Evolutionary conservation across 2,329 filamentous ascomycete species (phyloP), one percentile per base, ranked within the genome.

Genomic region (Phialemonium atrogriseum): DNA sequence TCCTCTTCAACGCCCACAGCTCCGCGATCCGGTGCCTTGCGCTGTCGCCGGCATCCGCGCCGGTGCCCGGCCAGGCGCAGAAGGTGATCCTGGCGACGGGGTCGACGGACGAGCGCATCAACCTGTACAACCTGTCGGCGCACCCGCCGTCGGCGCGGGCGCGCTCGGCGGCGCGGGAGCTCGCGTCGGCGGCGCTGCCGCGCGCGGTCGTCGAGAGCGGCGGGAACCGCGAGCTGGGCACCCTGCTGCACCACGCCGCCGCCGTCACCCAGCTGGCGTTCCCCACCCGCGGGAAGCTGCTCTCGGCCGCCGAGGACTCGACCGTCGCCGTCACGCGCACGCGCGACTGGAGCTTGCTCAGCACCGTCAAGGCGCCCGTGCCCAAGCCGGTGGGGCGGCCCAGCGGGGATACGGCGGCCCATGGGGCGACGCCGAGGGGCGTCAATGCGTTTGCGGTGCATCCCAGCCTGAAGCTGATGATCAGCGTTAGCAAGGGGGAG

Each of bases 401-500:
- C 8, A 89, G 80, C 45, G 89, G 89, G 37, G 89, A 95, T 55
- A 96, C 89, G 12, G 86, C 87, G 7, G 79, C 82, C 3, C 73
- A 80, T 9, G 87, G 86, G 12, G 83, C 78, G 28, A 76, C 82
- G 16, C 88, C 88, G 0, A 75, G 80, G n/a, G 91, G 91, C 12
- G 77, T 96, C 44, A 96, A 94, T 54, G 84, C 88, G 54, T 94
- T 98, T 55, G 86, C 89, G 3, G 82, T 98, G 16, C 91, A 98
- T 54, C 89, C 91, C 1, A 93, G 84, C 55, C 85, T 94, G 73
- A 96, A 95, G 62, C 66, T 98, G 30, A 94, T 96, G 84, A 77
- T 98, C 38, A 93, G 77, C 46, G 87, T 96, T 7, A 82, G 85
- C 44, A 85, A 81, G 48, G 87, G 87, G 42, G 91, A 98, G 62